A percentile compares a stretch with the other conserved stretches of the same genome.
These are phyloP conservation scores for Lodderomyces margitis DNA, from an alignment of 1,139 yeast species.

Conservation along the genomic window DNA sequence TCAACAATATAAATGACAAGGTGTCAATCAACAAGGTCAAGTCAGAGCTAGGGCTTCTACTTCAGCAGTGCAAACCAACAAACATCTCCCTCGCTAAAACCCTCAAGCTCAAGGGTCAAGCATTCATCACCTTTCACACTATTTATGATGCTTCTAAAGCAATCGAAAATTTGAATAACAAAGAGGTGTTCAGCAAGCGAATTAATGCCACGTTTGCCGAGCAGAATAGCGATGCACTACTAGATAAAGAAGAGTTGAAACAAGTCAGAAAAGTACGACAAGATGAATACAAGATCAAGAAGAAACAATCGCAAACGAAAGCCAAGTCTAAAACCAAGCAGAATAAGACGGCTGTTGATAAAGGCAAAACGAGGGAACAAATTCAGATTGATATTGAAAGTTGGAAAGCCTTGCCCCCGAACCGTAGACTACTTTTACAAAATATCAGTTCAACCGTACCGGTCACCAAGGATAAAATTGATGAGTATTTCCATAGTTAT, in stretches of 20 bases:
- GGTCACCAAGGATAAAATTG: constrained; percentile 25
- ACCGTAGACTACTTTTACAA: constrained; percentile 68
- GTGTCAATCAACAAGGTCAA: constrained; percentile 54
- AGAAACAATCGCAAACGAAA: constrained; percentile 1
- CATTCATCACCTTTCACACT: constrained; percentile 66
- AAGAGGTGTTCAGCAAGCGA: constrained; percentile 52
- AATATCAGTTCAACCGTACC: constrained; percentile 44
- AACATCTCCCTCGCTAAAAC: constrained; percentile 60
- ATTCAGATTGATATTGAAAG: constrained; percentile 16
- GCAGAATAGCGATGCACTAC: constrained; percentile 19
- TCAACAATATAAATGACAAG: constrained; percentile 72
- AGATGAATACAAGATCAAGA: constrained; percentile 11
- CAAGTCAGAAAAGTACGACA: constrained; percentile 21
- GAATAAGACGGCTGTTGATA: not conserved
- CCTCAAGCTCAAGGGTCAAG: constrained; percentile 75
- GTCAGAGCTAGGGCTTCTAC: constrained; percentile 38
- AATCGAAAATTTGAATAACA: constrained; percentile 37
- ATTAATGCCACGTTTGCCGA: constrained; percentile 46
- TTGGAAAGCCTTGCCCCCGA: constrained; percentile 56
- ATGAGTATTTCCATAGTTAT: constrained; percentile 44
- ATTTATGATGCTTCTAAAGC: constrained; percentile 51
- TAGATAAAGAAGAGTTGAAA: constrained; percentile 16
- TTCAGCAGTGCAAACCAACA: constrained; percentile 49
- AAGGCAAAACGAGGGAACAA: constrained; percentile 8
- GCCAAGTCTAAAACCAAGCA: not conserved